These are phyloP conservation scores for Trichoderma aggressivum DNA, from an alignment of 2,329 filamentous ascomycete genomes.

Conservation along the genomic window DNA sequence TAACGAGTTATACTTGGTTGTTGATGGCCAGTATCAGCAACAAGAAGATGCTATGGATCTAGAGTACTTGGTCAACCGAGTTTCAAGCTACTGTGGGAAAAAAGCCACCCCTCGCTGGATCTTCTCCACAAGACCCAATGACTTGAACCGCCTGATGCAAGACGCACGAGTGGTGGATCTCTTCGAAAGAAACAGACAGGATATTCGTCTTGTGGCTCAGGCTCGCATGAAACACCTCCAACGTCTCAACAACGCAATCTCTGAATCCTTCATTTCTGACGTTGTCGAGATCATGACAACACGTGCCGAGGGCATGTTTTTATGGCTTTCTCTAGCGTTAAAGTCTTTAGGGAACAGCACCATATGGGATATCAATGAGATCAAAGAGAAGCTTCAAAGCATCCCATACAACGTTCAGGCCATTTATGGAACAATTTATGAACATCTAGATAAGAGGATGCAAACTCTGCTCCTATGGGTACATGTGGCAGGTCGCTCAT, in stretches of 20 bases:
- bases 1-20: not conserved
- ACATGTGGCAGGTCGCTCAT: not conserved
- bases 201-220: not conserved
- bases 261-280: not conserved
- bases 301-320: not conserved
- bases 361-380: not conserved
- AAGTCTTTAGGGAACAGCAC: not conserved
- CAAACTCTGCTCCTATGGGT: not conserved
- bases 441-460: not conserved
- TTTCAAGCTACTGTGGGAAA: not conserved
- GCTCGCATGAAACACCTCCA: not conserved
- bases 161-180: too few relatives aligned
- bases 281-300: not conserved
- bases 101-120: not conserved
- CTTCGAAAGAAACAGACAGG: not conserved
- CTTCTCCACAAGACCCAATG: too few relatives aligned
- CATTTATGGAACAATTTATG: not conserved
- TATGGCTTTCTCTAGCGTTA: not conserved
- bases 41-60: not conserved
- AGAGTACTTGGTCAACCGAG: not conserved
- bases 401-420: too few relatives aligned
- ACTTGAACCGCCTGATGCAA: too few relatives aligned
- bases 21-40: conserved; percentile 1
- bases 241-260: not conserved
- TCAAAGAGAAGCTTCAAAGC: too few relatives aligned